A percentile compares a stretch with the other conserved stretches of the same genome.
These are phyloP conservation scores for Coleophoma crateriformis DNA, from an alignment of 2,329 filamentous ascomycete genomes.

Conservation along the genomic window DNA sequence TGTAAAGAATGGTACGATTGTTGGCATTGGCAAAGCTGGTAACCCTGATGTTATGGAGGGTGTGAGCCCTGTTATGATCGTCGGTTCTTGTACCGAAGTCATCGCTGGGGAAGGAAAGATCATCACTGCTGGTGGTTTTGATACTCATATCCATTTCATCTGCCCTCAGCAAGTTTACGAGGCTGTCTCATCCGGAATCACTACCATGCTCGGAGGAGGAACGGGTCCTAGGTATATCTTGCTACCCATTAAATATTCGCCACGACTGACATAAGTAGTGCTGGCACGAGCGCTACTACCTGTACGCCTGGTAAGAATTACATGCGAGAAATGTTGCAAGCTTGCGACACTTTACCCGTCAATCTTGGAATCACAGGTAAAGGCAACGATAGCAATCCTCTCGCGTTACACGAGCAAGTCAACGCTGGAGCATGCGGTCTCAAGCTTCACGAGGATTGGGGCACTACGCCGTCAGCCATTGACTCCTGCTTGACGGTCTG, in stretches of 20 bases:
- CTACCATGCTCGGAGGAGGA: constrained; percentile 84
- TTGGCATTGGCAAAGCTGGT: constrained; percentile 87
- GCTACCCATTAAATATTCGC: background rate
- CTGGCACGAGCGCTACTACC: constrained; percentile 86
- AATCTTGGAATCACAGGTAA: constrained; percentile 92
- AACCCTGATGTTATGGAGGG: constrained; percentile 98
- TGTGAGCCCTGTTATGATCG: constrained; percentile 70
- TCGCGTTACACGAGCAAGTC: constrained; percentile 72
- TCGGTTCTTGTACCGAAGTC: constrained; percentile 87
- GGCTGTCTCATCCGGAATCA: constrained; percentile 78
- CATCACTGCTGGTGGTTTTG: constrained; percentile 82
- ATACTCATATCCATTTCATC: constrained; percentile 91
- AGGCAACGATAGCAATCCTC: constrained; percentile 74
- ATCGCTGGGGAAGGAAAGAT: constrained; percentile 89
- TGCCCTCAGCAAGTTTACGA: constrained; percentile 89
- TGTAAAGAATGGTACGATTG: constrained; percentile 80
- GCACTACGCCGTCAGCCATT: constrained; percentile 83
- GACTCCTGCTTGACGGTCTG: constrained; percentile 81
- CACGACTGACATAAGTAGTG: constrained; percentile 38
- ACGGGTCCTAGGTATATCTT: constrained; percentile 70
- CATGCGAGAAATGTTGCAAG: constrained; percentile 85
- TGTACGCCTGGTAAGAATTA: constrained; percentile 84
- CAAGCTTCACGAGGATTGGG: constrained; percentile 97
- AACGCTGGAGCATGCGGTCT: constrained; percentile 81
- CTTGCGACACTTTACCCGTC: constrained; percentile 72